phyloP scores from a whole-genome alignment of 2,329 filamentous ascomycete genomes.

The Aspergillus chevalieri region DNA sequence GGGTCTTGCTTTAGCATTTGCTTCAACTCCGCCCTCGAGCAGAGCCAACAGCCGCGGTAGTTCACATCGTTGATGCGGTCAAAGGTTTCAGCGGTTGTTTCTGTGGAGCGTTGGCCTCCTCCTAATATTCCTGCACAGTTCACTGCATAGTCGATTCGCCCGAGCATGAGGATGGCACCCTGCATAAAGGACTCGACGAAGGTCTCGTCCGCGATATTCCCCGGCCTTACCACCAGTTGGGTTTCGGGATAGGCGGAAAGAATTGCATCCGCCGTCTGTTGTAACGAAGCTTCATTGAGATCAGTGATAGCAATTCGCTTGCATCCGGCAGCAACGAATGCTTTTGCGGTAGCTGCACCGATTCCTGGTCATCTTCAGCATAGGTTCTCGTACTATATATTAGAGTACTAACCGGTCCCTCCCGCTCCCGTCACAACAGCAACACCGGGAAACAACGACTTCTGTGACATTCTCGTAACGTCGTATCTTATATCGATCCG shows the following conservation, averaged over 20 bases:
- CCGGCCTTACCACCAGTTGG: constrained; percentile 30
- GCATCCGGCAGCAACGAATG: constrained; percentile 48
- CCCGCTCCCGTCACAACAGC: constrained; percentile 46
- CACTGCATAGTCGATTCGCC: constrained; percentile 51
- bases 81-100: constrained; percentile 45
- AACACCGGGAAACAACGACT: constrained; percentile 37
- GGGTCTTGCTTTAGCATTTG: constrained; percentile 45
- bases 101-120: constrained; percentile 24
- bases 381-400: too few relatives aligned
- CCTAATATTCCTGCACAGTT: constrained; percentile 50
- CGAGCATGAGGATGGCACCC: constrained; percentile 30
- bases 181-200: constrained; percentile 37
- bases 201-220: constrained; percentile 45
- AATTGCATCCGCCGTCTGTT: constrained; percentile 23
- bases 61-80: constrained; percentile 52
- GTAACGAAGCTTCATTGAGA: constrained; percentile 38
- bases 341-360: constrained; percentile 48
- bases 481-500: neutral
- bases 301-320: constrained; percentile 51
- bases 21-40: constrained; percentile 38
- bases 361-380: constrained; percentile 42
- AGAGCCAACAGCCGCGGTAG: constrained; percentile 48
- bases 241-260: constrained; percentile 27
- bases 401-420: constrained; percentile 31
- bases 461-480: constrained; percentile 4